Base-by-base conservation (phyloP, 2,329 filamentous ascomycete genomes). In the Aspergillus terreus region DNA sequence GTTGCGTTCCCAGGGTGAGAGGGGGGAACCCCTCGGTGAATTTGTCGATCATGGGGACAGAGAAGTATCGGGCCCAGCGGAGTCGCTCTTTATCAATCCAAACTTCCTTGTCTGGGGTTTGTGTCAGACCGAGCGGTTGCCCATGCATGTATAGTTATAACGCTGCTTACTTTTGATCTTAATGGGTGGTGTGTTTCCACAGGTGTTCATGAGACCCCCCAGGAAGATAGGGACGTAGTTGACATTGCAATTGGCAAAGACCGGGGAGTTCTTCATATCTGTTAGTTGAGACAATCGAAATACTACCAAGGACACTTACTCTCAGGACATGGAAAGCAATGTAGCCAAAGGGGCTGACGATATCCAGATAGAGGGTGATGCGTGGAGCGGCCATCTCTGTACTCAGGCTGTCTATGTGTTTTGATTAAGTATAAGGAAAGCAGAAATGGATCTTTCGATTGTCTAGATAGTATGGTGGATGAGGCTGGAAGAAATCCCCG, bases 261-360 rank as follows among this genome's bases (percentile, higher is more conserved):
- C 69, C 1, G 79, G 72, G 15, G 79, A 81, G 56, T 82, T 76
- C 81, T 84, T 56, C 17, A 12, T 9, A 27, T 7, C 38, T 40
- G 47, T 51, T 19, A 47, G 47, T 48, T 52, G 17, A 21, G 14
- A n/a, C 40, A n/a, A 49, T 27, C 19, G 17, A 17, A 4, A 4
- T 7, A 2, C 10, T 15, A 7, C 21, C 14, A 27, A n/a, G 21
- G 35, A 11, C 11, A 44, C 77, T 57, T 70, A 82, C 81, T 63
- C 75, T 71, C 25, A 80, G 64, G 32, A 82, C 67, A 59, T 80
- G 76, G 63, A 82, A 85, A 2, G 78, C 82, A 50, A 83, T 72
- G 58, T 84, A 85, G 1, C 74, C 79, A 64, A 85, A 85, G 0
- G 82, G 82, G 53, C 76, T 80, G 21, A 85, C 75, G 10, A 82